Base-by-base conservation (phyloP, 345 rosid species). In the Citrus mangshanensis region DNA sequence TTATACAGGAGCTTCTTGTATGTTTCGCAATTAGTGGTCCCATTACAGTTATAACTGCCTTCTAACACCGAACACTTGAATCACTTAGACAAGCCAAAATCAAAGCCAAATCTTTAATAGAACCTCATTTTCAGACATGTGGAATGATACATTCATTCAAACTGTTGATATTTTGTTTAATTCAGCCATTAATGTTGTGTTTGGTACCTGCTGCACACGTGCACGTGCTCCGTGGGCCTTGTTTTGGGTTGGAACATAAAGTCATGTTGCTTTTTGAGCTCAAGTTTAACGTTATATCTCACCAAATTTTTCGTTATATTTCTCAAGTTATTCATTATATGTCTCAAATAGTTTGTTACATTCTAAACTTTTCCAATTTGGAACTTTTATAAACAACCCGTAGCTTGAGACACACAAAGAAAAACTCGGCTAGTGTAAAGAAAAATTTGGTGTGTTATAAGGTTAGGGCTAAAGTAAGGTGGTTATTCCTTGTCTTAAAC, bases 181-280 rank as follows among this genome's bases (percentile, higher is more conserved):
- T 64, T 14, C 9, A 62, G 60, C 28, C 76, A 81, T 80, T 80
- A 37, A 81, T 62, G 59, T 18, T 34, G 54, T 77, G 81, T 69
- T 73, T 28, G 82, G 68, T 30, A 63, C 74, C 77, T 25, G 62
- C 74, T 85, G 70, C 84, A 55, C 80, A 42, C 81, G 81, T 84
- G 85, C 87, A 79, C 66, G 69, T 82, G 82, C 59, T 37, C n/a
- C 27, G 73, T 66, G 70, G 81, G 78, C 54, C 75, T 35, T 35
- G n/a, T 22, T 27, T 38, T 78, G 64, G 71, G 37, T 51, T 32
- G 1, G 28, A 61, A 68, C 7, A 46, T 58, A 61, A 32, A n/a
- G 35, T 74, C 58, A 18, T 54, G 58, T 54, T 54, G 58, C 21
- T 54, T 54, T 54, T 54, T 18, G 19, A 18, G 51, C 4, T 4